These are phyloP conservation scores for Hansenula lynferdii DNA, from an alignment of 1,139 yeast species.

Conservation along the genomic window DNA sequence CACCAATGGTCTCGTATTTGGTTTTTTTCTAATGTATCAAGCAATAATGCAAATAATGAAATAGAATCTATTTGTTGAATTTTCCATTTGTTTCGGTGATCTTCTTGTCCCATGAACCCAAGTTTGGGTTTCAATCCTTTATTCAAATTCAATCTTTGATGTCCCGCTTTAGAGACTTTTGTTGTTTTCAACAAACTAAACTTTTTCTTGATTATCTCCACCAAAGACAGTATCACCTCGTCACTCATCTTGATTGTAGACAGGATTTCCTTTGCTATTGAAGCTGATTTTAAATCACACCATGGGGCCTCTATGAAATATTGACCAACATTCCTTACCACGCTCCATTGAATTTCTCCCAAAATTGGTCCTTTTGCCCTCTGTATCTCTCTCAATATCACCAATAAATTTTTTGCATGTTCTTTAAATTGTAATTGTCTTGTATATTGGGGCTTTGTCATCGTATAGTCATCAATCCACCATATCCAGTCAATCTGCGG, in stretches of 20 bases:
- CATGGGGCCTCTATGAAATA: constrained; percentile 13
- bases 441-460: constrained; percentile 7
- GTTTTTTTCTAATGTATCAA: constrained; percentile 17
- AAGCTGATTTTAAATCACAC: constrained; percentile 8
- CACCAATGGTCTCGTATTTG: constrained; percentile 34
- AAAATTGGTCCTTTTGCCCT: neutral
- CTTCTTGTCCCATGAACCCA: constrained; percentile 13
- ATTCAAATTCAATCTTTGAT: constrained; percentile 8
- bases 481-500: constrained; percentile 16
- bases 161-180: constrained; percentile 16
- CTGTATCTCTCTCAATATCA: constrained; percentile 2
- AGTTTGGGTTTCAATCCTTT: constrained; percentile 12
- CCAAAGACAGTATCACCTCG: constrained; percentile 1
- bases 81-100: constrained; percentile 28
- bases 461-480: constrained; percentile 15
- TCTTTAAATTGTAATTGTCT: constrained; percentile 10
- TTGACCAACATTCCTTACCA: neutral
- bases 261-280: constrained; percentile 3
- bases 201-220: constrained; percentile 3
- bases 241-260: neutral
- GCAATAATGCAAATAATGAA: constrained; percentile 28
- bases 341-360: neutral
- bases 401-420: constrained; percentile 2
- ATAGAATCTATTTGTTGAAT: constrained; percentile 17
- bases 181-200: constrained; percentile 2